phyloP scores from a whole-genome alignment of 140 eudicot species.

The Eryngium alpinum region DNA sequence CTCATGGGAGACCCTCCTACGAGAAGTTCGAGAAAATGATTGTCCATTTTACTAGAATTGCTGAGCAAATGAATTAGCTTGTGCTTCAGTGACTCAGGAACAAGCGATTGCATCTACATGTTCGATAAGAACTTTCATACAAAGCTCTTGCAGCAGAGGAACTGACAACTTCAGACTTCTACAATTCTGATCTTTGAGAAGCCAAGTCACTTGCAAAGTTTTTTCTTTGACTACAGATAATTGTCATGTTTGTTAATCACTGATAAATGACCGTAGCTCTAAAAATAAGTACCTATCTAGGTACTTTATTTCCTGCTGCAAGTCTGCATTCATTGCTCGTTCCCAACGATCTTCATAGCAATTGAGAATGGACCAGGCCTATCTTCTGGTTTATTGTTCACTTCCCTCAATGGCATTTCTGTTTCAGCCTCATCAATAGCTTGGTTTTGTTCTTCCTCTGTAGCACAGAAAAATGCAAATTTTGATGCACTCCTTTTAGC shows the following conservation, averaged over 20 bases:
- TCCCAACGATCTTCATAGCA: conserved; percentile 79
- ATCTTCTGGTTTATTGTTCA: conserved; percentile 41
- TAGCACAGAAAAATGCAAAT: conserved; percentile 59
- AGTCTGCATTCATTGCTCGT: conserved; percentile 32
- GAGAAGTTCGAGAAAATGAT: conserved; percentile 60
- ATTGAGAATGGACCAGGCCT: conserved; percentile 99
- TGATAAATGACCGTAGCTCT: no score
- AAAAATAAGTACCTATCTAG: no score
- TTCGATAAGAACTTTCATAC: conserved; percentile 45
- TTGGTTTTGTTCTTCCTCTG: conserved; percentile 31
- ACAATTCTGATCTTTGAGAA: conserved; percentile 35
- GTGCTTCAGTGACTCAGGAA: conserved; percentile 77
- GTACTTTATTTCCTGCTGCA: conserved; percentile 25
- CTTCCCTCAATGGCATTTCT: conserved; percentile 29
- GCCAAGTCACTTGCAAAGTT: conserved; percentile 39
- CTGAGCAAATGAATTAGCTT: conserved; percentile 66
- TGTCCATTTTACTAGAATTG: conserved; percentile 59
- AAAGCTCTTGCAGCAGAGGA: conserved; percentile 62
- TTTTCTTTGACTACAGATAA: conserved; percentile 20
- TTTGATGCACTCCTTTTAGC: conserved; percentile 60
- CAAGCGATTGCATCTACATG: conserved; percentile 66
- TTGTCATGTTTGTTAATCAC: no score
- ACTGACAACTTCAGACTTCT: conserved; percentile 22
- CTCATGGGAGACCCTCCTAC: conserved; percentile 66
- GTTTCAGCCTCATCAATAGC: conserved; percentile 32